Base-by-base conservation (phyloP, 495 filamentous ascomycete genomes). In the Xeromyces bisporus region DNA sequence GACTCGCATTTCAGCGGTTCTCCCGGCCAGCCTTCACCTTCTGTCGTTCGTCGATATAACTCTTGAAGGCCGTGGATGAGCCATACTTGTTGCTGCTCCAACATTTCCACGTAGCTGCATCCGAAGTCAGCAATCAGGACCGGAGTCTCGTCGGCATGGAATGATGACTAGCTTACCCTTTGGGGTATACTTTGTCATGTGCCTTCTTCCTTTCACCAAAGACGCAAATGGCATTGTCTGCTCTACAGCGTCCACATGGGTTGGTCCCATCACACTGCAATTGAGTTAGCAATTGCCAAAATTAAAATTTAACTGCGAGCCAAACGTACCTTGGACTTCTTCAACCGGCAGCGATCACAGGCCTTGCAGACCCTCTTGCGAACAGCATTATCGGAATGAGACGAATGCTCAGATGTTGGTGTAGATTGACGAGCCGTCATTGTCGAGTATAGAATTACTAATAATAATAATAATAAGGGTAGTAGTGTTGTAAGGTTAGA, bases 11-110 rank as follows among this genome's bases (percentile, higher is more conserved):
- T 55, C 39, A 76, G 44, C 5, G 45, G 59, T 8, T 62, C 53
- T 13, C 72, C 73, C 1, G 53, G 47, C 73, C 73, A 78, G 23
- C 55, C 51, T 38, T 68, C 54, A 23, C 65, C 60, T 15, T 53
- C 56, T 17, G 49, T 47, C 14, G 62, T 40, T 18, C 65, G 67
- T 31, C 55, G 55, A 43, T 77, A 78, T 20, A 75, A 43, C 48
- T 75, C 66, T 39, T 72, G 69, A 1, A 77, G 54, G 16, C 62
- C 71, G 25, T 71, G 48, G 28, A 77, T 71, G 2, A 78, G 56
- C 51, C 74, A 74, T 7, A 49, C 43, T 51, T 76, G 72, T 54
- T 78, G 72, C 39, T 75, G 69, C 39, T 78, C 73, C n/a, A 78
- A 66, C 67, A 77, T 74, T 41, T 78, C 73, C 20, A 76, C 72